Evolutionary conservation across 345 rosid genomes (phyloP), one percentile per base, ranked within the genome.

Genomic region (Aquilaria sinensis): DNA sequence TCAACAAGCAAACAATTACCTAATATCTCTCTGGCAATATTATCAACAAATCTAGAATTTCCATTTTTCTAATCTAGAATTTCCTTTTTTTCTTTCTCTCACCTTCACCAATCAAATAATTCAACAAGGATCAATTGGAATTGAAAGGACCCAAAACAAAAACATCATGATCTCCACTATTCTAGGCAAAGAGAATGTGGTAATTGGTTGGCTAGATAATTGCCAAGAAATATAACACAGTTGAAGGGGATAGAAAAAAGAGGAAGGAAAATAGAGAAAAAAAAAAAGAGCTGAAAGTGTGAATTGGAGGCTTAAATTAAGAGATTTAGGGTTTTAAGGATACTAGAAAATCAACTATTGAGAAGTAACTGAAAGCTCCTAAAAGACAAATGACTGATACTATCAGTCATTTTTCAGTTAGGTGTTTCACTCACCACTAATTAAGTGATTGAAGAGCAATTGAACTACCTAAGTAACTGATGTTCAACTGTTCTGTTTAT

Each of bases 181-280:
- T 53, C 9, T 12, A 71, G 47, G 59, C 64, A 52, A 31, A 55
- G 45, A 41, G 10, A 9, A 3, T 12, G 33, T 45, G 33, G 30
- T 51, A 8, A 29, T 31, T 14, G 43, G 43, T 37, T 9, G 43
- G 73, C 33, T 75, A 51, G 62, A 12, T 46, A 48, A 33, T 37
- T 43, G 77, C 70, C 72, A 67, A 53, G 68, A 60, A n/a, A 1
- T 8, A 10, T 13, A 41, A 61, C 23, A 31, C 30, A 48, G 29
- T 46, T 10, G 29, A 23, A 13, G 7, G 56, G 33, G 31, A 34
- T 45, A 10, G 31, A 4, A 14, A 9, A 11, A 32, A 41, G 8
- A 16, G 56, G 30, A 29, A 47, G 47, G 9, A n/a, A 3, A 7
- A 61, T 6, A 45, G 55, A 29, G 33, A 41, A 23, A 23, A 23